Conservation (phyloP, 345 rosid genomes). For the Gossypium anomalum region DNA sequence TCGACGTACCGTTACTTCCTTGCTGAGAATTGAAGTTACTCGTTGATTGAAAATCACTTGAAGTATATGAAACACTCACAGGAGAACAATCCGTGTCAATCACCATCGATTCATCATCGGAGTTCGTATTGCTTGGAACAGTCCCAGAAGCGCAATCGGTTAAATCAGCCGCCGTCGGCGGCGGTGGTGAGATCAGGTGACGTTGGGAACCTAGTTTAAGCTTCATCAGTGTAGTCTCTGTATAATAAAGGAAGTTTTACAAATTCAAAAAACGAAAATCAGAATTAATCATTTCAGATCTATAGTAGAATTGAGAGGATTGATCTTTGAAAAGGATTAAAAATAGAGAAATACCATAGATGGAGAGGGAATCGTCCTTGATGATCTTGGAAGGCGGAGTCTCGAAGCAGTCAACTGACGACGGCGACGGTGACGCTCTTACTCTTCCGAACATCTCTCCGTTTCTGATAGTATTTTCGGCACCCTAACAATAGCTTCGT, state of each 20-base stretch:
- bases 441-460: conserved; percentile 67
- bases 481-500: neutral
- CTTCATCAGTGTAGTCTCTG: conserved; percentile 76
- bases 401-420: conserved; percentile 53
- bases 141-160: conserved; percentile 4
- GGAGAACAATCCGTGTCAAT: conserved; percentile 21
- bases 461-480: neutral
- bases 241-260: conserved; percentile 12
- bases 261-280: neutral
- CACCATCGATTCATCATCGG: conserved; percentile 12
- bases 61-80: neutral
- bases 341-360: conserved; percentile 48
- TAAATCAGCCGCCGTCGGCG: neutral
- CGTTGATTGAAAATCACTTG: conserved; percentile 12
- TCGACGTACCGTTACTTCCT: conserved; percentile 26
- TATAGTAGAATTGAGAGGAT: neutral
- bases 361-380: conserved; percentile 78
- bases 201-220: conserved; percentile 67
- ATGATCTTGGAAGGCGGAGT: conserved; percentile 60
- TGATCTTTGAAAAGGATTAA: neutral
- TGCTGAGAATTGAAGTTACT: conserved; percentile 16
- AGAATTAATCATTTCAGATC: neutral
- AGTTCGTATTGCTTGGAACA: neutral
- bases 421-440: conserved; percentile 52
- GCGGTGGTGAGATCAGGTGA: conserved; percentile 10